Percentiles rank a stretch among this genome's conserved stretches.
Conservation (phyloP, 495 filamentous ascomycete genomes). For the Penicillium coffeae region DNA sequence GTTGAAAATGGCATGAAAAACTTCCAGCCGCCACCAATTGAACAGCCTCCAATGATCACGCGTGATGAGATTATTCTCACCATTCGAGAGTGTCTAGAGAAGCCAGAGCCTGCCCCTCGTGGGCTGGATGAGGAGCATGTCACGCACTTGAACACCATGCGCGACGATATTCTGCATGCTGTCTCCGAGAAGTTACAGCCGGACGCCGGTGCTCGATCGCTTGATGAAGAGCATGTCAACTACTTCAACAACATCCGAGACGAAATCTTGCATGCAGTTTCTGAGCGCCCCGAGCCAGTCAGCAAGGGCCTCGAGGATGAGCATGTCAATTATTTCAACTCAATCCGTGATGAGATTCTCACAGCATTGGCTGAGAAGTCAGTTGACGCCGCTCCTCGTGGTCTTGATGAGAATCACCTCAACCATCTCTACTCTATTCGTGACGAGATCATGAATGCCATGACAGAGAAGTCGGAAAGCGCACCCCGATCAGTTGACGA, state of each 20-base stretch:
- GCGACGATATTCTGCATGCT: constrained; percentile 28
- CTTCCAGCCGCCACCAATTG: constrained; percentile 65
- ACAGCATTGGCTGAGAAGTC: constrained; percentile 34
- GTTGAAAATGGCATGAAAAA: constrained; percentile 79
- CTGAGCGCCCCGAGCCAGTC: constrained; percentile 5
- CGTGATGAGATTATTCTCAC: constrained; percentile 72
- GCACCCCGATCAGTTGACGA: constrained; percentile 16
- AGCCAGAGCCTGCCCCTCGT: constrained; percentile 17
- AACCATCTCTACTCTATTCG: constrained; percentile 18
- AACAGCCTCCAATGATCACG: constrained; percentile 62
- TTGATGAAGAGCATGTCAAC: constrained; percentile 22
- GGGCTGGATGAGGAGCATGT: constrained; percentile 13
- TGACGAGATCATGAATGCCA: constrained; percentile 41
- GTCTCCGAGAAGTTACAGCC: constrained; percentile 50
- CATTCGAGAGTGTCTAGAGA: constrained; percentile 66
- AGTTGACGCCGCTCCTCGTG: neutral
- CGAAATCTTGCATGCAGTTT: constrained; percentile 38
- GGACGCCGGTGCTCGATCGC: constrained; percentile 2
- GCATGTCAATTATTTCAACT: constrained; percentile 2
- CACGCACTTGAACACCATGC: constrained; percentile 16
- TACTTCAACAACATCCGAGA: constrained; percentile 22
- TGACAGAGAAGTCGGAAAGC: constrained; percentile 21
- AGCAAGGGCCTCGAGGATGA: constrained; percentile 12
- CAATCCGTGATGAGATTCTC: constrained; percentile 33
- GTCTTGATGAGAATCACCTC: constrained; percentile 17